A percentile compares a stretch with the other conserved stretches of the same genome.
These are phyloP conservation scores for Agrocybe pediades DNA, from an alignment of 768 basidiomycete genomes.

Conservation along the genomic window DNA sequence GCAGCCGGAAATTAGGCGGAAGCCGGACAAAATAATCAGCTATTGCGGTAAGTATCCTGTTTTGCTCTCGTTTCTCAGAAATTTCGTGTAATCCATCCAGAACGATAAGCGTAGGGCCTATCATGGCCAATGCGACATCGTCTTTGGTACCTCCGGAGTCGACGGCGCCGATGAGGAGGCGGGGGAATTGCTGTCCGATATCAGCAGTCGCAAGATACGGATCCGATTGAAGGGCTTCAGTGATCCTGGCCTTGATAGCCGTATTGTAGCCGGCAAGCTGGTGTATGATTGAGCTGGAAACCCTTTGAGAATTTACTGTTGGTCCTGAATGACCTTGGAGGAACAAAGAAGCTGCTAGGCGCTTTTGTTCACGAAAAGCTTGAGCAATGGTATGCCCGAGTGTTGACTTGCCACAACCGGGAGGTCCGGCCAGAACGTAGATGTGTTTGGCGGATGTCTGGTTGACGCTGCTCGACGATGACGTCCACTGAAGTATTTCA, in stretches of 20 bases:
- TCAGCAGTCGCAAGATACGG: too few relatives aligned
- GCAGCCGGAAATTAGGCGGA: constrained; percentile 8
- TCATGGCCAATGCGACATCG: not conserved
- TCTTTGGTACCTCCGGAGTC: too few relatives aligned
- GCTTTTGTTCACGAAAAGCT: constrained; percentile 1
- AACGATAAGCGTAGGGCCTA: constrained; percentile 3
- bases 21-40: not conserved
- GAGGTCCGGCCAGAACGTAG: constrained; percentile 4
- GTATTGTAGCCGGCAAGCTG: too few relatives aligned
- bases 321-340: not conserved
- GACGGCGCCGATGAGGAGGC: not conserved
- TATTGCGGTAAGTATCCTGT: not conserved
- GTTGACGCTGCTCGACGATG: not conserved
- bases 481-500: constrained; percentile 5
- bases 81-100: not conserved
- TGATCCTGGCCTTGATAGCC: too few relatives aligned
- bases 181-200: too few relatives aligned
- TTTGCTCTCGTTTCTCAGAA: not conserved
- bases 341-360: constrained; percentile 2
- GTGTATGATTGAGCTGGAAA: too few relatives aligned
- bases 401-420: constrained; percentile 1
- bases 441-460: not conserved
- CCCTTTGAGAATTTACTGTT: too few relatives aligned
- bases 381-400: constrained; percentile 5
- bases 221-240: too few relatives aligned